Percentiles rank a stretch among this genome's conserved stretches.
Conservation (phyloP, 1,284 basidiomycete species). For the Boletus smithii region DNA sequence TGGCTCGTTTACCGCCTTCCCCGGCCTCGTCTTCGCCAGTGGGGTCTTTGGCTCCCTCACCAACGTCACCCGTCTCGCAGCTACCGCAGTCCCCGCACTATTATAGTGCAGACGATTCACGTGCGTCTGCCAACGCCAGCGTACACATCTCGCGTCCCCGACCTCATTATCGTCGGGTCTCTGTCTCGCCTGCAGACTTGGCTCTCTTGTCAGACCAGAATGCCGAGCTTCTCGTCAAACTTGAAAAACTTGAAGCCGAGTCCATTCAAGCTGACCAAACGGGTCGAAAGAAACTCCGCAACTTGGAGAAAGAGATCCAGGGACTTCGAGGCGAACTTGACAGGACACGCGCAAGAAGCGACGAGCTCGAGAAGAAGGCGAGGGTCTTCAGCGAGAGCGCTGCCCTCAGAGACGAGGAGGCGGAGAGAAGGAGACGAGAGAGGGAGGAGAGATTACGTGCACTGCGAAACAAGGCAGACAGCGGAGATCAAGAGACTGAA, state of each 20-base stretch:
- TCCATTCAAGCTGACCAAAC: constrained; percentile 61
- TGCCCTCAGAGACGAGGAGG: constrained; percentile 44
- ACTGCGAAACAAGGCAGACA: constrained; percentile 40
- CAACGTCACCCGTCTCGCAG: constrained; percentile 29
- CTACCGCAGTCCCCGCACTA: constrained; percentile 37
- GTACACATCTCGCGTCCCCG: constrained; percentile 27
- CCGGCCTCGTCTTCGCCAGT: constrained; percentile 33
- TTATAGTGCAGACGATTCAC: constrained; percentile 28
- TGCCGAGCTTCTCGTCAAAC: constrained; percentile 68
- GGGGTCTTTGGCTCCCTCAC: constrained; percentile 30
- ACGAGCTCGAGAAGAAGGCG: constrained; percentile 65
- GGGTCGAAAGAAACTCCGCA: constrained; percentile 65
- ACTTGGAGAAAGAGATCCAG: constrained; percentile 74
- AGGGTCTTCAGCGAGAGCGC: constrained; percentile 39
- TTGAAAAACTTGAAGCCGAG: constrained; percentile 73
- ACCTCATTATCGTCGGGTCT: constrained; percentile 51
- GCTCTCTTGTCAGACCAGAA: constrained; percentile 76
- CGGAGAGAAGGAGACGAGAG: constrained; percentile 50
- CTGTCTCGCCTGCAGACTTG: constrained; percentile 67
- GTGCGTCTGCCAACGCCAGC: constrained; percentile 11
- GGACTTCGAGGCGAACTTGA: constrained; percentile 70
- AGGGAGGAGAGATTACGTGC: constrained; percentile 52
- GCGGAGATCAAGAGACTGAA: constrained; percentile 28
- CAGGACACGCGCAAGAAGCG: constrained; percentile 61
- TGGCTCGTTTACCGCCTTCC: constrained; percentile 54